Evolutionary conservation across 345 rosid species (phyloP).

Genomic region (Gossypium turneri): DNA sequence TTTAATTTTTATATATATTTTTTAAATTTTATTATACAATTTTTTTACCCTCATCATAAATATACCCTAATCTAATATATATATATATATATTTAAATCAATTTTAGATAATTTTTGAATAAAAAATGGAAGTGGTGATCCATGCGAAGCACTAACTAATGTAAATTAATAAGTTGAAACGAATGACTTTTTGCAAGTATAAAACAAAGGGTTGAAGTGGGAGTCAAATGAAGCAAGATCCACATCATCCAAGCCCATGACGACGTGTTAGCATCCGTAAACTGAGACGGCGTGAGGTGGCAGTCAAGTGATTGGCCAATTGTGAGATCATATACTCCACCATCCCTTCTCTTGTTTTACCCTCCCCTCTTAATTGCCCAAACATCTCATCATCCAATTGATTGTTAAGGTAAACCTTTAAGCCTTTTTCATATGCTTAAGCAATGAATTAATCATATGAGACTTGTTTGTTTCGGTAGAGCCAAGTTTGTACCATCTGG

Average conservation of each 20-base stretch:
- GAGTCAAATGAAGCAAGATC: slow-evolving; percentile 4
- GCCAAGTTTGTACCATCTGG: not conserved
- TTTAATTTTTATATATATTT: no score
- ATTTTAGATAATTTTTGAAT: no score
- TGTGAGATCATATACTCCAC: slow-evolving; percentile 6
- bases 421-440: not conserved
- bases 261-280: not conserved
- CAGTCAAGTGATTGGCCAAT: not conserved
- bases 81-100: no score
- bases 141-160: not conserved
- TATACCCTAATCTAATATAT: no score
- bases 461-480: not conserved
- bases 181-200: not conserved
- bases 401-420: not conserved
- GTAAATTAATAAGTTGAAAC: not conserved
- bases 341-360: not conserved
- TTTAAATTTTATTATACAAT: no score
- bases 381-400: not conserved
- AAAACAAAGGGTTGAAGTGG: no score
- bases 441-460: not conserved
- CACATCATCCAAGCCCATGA: not conserved
- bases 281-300: not conserved
- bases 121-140: not conserved
- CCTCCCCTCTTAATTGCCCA: not conserved
- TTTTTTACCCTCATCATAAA: no score